These are phyloP conservation scores for Sclerotinia borealis DNA, from an alignment of 2,329 filamentous ascomycete genomes.

Conservation along the genomic window DNA sequence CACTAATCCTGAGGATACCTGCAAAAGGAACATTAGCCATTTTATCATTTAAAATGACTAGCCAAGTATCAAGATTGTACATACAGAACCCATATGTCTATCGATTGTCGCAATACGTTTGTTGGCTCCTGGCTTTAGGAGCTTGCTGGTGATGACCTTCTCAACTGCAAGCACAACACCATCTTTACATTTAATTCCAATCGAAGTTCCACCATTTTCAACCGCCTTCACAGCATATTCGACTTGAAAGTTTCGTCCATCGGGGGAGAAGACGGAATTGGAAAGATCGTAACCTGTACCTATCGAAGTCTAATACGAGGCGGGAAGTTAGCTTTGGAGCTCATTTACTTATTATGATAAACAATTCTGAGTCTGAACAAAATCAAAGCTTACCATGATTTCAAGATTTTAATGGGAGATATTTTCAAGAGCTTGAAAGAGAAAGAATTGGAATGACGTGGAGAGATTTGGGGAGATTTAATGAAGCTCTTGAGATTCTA, in stretches of 20 bases:
- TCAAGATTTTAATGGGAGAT: conserved; percentile 7
- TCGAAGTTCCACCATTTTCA: conserved; percentile 92
- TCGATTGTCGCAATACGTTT: conserved; percentile 96
- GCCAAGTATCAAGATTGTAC: conserved; percentile 32
- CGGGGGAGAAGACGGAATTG: conserved; percentile 99
- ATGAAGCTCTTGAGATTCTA: conserved; percentile 22
- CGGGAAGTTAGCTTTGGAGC: conserved; percentile 20
- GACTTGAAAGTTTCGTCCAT: conserved; percentile 98
- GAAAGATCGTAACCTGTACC: conserved; percentile 98
- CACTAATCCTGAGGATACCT: conserved; percentile 92
- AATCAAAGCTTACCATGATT: conserved; percentile 32
- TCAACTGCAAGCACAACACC: conserved; percentile 93
- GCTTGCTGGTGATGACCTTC: conserved; percentile 93
- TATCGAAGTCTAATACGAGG: conserved; percentile 79
- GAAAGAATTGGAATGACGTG: conserved; percentile 14
- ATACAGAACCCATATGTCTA: conserved; percentile 85
- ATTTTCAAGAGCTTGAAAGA: conserved; percentile 10
- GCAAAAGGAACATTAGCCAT: conserved; percentile 17
- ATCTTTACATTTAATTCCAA: conserved; percentile 96
- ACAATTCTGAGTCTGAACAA: background rate
- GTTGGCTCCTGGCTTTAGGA: conserved; percentile 91
- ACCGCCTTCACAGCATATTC: conserved; percentile 99
- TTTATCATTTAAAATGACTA: background rate
- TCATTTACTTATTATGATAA: background rate
- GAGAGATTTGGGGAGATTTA: conserved; percentile 14